These are phyloP conservation scores for Ilex aquifolium DNA, from an alignment of 257 asterid genomes.

Conservation along the genomic window DNA sequence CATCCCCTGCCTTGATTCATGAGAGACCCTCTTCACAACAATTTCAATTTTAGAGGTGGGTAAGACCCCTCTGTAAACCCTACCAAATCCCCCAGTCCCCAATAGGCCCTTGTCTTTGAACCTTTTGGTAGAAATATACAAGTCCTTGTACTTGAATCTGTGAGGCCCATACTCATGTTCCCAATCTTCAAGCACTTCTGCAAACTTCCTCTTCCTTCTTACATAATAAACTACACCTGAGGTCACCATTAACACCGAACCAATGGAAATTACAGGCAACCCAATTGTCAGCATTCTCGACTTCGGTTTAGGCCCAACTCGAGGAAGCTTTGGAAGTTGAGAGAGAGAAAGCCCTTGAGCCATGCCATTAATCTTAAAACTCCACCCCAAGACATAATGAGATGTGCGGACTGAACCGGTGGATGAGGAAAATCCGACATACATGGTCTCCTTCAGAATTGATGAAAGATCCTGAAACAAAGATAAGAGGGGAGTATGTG, in stretches of 20 bases:
- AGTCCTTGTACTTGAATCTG: slow-evolving; percentile 8
- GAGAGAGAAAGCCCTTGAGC: too few species aligned
- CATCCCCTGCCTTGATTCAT: slow-evolving; percentile 13
- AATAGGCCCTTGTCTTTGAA: slow-evolving; percentile 4
- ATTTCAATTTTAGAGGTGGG: background rate
- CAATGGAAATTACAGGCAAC: background rate
- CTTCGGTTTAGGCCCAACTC: too few species aligned
- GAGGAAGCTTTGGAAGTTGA: too few species aligned
- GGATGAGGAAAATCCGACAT: slow-evolving; percentile 11
- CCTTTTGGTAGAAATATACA: slow-evolving; percentile 6
- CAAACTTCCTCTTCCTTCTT: too few species aligned
- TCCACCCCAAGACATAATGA: slow-evolving; percentile 14
- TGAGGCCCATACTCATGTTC: slow-evolving; percentile 15
- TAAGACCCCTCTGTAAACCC: slow-evolving; percentile 7
- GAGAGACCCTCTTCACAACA: slow-evolving; percentile 8
- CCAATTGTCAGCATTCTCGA: too few species aligned
- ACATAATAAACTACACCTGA: too few species aligned
- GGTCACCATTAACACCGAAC: background rate
- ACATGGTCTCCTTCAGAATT: slow-evolving; percentile 5
- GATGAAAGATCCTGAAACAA: slow-evolving; percentile 10
- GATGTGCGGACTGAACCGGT: slow-evolving; percentile 12
- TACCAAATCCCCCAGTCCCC: slow-evolving; percentile 11
- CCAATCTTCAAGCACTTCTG: slow-evolving; percentile 11
- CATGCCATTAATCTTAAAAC: too few species aligned
- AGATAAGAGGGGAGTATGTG: background rate